These are phyloP conservation scores for Oleoguttula mirabilis DNA, from an alignment of 495 filamentous ascomycete genomes.

Conservation along the genomic window DNA sequence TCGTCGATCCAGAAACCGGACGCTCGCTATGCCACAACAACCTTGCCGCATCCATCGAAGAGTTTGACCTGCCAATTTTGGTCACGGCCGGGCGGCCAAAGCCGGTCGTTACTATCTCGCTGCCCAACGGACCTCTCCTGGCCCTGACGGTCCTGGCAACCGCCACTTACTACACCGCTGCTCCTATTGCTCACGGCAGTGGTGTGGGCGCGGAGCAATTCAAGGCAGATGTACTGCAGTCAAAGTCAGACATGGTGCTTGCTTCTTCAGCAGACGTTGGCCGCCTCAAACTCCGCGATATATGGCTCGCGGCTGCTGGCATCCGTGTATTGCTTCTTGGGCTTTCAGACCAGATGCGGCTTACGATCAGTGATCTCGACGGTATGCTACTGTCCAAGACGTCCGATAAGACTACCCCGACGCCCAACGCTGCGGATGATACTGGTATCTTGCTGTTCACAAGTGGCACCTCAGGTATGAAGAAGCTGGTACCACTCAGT, in stretches of 20 bases:
- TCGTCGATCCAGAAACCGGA: conserved; percentile 5
- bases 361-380: not conserved
- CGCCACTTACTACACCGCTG: conserved; percentile 27
- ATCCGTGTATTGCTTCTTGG: conserved; percentile 7
- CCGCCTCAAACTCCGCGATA: conserved; percentile 4
- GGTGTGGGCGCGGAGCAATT: conserved; percentile 22
- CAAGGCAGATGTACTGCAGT: conserved; percentile 14
- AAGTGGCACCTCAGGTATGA: conserved; percentile 37
- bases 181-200: conserved; percentile 26
- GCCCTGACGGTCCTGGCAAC: conserved; percentile 25
- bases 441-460: conserved; percentile 36
- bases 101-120: conserved; percentile 27
- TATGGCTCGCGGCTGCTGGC: conserved; percentile 4
- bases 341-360: conserved; percentile 1
- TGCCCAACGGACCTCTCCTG: conserved; percentile 30
- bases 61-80: not conserved
- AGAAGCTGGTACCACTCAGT: conserved; percentile 37
- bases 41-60: not conserved
- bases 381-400: not conserved
- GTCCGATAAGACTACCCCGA: not conserved
- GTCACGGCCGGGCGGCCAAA: conserved; percentile 3
- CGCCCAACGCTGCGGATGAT: conserved; percentile 20
- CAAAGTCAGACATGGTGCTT: conserved; percentile 2
- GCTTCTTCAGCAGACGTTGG: conserved; percentile 5
- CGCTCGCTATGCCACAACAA: not conserved